Evolutionary conservation across 179 eudicot genomes (phyloP).

Genomic region (Actinidia chinensis): DNA sequence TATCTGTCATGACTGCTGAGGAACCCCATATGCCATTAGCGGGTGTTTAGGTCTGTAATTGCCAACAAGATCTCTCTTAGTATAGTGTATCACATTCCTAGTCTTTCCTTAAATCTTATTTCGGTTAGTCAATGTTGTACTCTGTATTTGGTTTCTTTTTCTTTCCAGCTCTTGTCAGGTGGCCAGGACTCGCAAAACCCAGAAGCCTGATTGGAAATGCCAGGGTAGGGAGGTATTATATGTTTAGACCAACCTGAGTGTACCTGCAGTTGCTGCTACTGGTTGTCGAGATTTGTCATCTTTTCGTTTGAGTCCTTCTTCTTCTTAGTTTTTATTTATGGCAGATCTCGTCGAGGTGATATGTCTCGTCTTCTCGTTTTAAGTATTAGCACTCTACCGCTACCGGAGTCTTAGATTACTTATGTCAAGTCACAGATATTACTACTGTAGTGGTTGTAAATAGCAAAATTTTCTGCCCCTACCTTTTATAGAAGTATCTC

Average conservation of each 20-base stretch:
- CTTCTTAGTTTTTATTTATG: constrained; percentile 11
- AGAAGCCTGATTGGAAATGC: constrained; percentile 14
- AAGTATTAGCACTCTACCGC: not conserved
- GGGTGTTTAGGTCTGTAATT: not conserved
- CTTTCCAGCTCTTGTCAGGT: not conserved
- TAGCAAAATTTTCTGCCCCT: too few relatives aligned
- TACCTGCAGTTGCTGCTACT: too few relatives aligned
- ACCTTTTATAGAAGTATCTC: too few relatives aligned
- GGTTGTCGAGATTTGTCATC: not conserved
- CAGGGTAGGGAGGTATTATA: not conserved
- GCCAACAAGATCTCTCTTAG: not conserved
- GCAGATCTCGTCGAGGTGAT: constrained; percentile 17
- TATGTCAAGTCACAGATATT: not conserved
- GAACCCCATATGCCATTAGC: not conserved
- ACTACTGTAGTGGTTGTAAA: too few relatives aligned
- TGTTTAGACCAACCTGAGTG: not conserved
- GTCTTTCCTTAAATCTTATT: too few relatives aligned
- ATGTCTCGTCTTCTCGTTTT: constrained; percentile 11
- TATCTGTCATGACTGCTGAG: constrained; percentile 6
- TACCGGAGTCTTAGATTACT: not conserved
- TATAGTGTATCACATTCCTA: too few relatives aligned
- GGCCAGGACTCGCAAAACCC: not conserved
- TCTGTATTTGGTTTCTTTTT: not conserved
- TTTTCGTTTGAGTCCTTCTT: not conserved
- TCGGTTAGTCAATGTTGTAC: constrained; percentile 5